Conservation (phyloP, 2,329 filamentous ascomycete genomes). For the Tolypocladium guangdongense region DNA sequence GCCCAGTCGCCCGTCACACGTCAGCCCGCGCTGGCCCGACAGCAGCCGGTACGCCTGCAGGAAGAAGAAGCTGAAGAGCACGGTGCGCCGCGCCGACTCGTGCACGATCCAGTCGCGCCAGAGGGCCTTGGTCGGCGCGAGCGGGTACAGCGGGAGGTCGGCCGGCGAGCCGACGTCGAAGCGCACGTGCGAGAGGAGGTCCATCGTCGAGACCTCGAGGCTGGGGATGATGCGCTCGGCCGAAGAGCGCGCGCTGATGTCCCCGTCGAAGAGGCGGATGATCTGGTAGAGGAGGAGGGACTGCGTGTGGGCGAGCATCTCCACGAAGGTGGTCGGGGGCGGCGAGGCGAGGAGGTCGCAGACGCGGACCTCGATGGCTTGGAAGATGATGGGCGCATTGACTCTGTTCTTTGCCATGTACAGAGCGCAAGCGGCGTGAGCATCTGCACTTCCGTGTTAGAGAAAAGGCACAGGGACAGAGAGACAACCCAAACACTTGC, state of each 20-base stretch:
- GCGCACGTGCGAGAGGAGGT: conserved; percentile 19
- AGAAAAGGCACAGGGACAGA: neutral
- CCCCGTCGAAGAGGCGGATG: conserved; percentile 39
- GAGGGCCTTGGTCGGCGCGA: conserved; percentile 29
- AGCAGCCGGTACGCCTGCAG: conserved; percentile 24
- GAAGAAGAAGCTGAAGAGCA: conserved; percentile 37
- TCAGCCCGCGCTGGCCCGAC: conserved; percentile 11
- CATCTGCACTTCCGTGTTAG: conserved; percentile 25
- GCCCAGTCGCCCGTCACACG: conserved; percentile 18
- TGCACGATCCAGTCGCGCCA: conserved; percentile 42
- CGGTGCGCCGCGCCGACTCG: conserved; percentile 41
- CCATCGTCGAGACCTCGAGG: conserved; percentile 21
- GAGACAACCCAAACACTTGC: conserved; percentile 13
- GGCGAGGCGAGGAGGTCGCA: conserved; percentile 29
- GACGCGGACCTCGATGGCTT: conserved; percentile 33
- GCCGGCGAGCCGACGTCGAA: conserved; percentile 15
- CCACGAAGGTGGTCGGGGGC: conserved; percentile 13
- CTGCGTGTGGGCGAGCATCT: conserved; percentile 31
- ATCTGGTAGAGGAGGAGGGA: conserved; percentile 38
- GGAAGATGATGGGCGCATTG: conserved; percentile 37
- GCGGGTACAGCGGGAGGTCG: conserved; percentile 19
- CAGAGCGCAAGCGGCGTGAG: conserved; percentile 40
- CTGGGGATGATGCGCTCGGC: conserved; percentile 23
- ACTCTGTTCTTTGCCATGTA: conserved; percentile 36
- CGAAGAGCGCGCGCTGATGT: conserved; percentile 28